Conservation (phyloP, 331 rosid genomes). For the Erythrophleum ivorense region DNA sequence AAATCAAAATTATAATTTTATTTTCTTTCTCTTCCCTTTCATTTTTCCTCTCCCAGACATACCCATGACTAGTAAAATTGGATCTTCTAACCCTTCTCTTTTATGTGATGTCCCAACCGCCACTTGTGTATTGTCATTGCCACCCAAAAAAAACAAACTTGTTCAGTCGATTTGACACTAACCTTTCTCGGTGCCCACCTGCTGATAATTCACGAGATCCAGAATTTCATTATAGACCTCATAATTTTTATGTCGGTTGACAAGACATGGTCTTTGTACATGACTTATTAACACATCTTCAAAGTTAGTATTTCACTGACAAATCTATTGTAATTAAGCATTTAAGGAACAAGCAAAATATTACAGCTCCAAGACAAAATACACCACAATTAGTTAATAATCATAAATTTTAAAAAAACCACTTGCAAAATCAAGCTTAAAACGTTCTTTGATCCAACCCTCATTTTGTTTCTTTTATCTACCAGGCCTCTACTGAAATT, state of each 20-base stretch:
- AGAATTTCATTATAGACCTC: background rate
- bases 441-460: no score
- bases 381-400: no score
- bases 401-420: no score
- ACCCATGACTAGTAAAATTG: background rate
- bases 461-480: background rate
- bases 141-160: constrained; percentile 14
- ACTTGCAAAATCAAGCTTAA: background rate
- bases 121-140: background rate
- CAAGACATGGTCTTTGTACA: background rate
- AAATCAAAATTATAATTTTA: no score
- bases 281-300: background rate
- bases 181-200: constrained; percentile 1
- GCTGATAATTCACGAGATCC: constrained; percentile 8
- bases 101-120: background rate
- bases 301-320: background rate
- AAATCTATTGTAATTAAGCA: background rate
- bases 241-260: background rate
- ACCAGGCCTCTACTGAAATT: background rate
- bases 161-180: background rate
- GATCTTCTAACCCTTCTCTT: background rate
- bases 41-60: no score
- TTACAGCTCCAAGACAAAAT: no score
- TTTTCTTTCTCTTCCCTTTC: no score
- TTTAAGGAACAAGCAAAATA: background rate